phyloP scores from a whole-genome alignment of 2,329 filamentous ascomycete genomes.

The Penicillium fuscoglaucum region DNA sequence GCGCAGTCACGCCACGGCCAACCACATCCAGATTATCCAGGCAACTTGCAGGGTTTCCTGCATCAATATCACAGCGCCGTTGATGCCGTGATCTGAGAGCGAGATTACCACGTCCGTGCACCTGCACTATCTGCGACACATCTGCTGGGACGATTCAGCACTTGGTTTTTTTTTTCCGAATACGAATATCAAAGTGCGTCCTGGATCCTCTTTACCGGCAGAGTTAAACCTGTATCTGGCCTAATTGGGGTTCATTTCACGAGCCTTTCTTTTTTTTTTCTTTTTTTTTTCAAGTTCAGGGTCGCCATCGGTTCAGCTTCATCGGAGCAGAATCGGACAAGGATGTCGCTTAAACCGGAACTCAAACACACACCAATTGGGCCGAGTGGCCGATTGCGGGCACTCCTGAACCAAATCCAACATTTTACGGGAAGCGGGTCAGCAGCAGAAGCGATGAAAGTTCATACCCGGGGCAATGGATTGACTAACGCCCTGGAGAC shows the following conservation, averaged over 20 bases:
- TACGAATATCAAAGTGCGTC: not conserved
- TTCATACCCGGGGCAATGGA: not conserved
- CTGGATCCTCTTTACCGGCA: not conserved
- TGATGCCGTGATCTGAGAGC: not conserved
- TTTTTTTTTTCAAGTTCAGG: not conserved
- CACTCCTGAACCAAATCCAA: not conserved
- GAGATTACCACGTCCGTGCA: constrained; percentile 8
- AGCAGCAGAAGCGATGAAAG: not conserved
- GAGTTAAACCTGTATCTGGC: not conserved
- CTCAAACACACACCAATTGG: not conserved
- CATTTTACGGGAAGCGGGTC: constrained; percentile 7
- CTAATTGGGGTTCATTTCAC: not conserved
- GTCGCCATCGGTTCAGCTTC: not conserved
- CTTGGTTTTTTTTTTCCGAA: not conserved
- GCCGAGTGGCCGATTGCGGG: not conserved
- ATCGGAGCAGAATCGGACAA: not conserved
- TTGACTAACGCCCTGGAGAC: not conserved
- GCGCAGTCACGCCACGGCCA: constrained; percentile 7
- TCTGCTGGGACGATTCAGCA: not conserved
- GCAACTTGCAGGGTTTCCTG: constrained; percentile 16
- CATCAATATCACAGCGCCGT: constrained; percentile 14
- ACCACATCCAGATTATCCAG: constrained; percentile 15
- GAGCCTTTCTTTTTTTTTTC: not conserved
- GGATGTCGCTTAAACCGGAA: not conserved
- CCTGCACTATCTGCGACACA: constrained; percentile 1